phyloP scores from a whole-genome alignment of 164 flowering plant genomes.

The Vitis labrusca region DNA sequence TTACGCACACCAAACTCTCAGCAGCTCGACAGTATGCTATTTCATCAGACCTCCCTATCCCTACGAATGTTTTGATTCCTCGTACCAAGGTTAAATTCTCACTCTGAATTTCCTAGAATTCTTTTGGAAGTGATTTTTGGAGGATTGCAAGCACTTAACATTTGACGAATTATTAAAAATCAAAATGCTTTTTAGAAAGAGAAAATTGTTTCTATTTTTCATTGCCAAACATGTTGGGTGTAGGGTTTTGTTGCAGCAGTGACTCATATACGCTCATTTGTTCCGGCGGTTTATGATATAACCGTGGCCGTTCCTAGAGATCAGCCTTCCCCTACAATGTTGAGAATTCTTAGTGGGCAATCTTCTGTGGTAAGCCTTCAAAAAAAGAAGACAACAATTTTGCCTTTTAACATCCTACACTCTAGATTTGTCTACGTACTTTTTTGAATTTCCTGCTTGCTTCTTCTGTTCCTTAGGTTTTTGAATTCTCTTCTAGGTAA shows the following conservation, averaged over 20 bases:
- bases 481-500: conserved; percentile 24
- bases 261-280: conserved; percentile 61
- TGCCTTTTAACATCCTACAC: neutral
- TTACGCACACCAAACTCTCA: conserved; percentile 66
- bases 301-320: conserved; percentile 32
- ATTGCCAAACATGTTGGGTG: neutral
- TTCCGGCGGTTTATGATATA: conserved; percentile 73
- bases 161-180: too few species aligned
- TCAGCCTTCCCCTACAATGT: conserved; percentile 64
- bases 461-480: neutral
- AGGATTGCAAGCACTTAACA: too few species aligned
- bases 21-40: conserved; percentile 81
- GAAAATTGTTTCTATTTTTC: too few species aligned
- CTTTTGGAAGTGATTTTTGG: too few species aligned
- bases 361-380: conserved; percentile 59
- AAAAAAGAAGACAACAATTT: neutral
- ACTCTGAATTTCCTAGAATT: too few species aligned
- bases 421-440: neutral
- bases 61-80: conserved; percentile 79
- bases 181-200: too few species aligned
- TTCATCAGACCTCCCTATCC: conserved; percentile 58
- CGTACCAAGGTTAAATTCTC: conserved; percentile 62
- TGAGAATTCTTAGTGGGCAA: conserved; percentile 57
- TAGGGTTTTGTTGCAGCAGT: conserved; percentile 81
- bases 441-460: neutral